phyloP scores from a whole-genome alignment of 75 land plant species.

The Pseudotsuga menziesii region DNA sequence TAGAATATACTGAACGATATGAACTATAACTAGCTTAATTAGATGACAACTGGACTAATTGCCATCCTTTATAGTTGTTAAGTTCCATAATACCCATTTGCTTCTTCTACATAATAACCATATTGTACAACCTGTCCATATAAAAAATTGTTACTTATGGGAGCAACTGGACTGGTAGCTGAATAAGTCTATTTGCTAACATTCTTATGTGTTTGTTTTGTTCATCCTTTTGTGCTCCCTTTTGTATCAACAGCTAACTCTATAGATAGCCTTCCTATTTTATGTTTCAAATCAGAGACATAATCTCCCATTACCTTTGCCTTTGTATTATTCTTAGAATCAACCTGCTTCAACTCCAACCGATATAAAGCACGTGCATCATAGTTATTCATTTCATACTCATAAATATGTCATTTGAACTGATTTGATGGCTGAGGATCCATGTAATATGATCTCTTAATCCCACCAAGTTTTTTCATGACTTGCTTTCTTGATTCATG shows the following conservation, averaged over 20 bases:
- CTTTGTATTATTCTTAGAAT: conserved; percentile 62
- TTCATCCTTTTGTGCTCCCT: conserved; percentile 29
- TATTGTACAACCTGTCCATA: conserved; percentile 22
- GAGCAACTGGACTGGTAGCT: conserved; percentile 12
- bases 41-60: no score
- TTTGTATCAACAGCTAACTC: conserved; percentile 38
- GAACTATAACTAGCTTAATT: no score
- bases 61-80: no score
- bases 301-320: conserved; percentile 53
- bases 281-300: conserved; percentile 73
- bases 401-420: conserved; percentile 90
- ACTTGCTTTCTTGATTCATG: conserved; percentile 97
- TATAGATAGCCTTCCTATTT: conserved; percentile 72
- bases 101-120: conserved; percentile 26
- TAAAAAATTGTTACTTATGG: conserved; percentile 14
- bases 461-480: conserved; percentile 81
- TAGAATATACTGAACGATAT: no score
- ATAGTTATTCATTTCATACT: conserved; percentile 76
- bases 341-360: conserved; percentile 81
- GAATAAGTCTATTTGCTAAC: conserved; percentile 12
- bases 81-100: conserved; percentile 21
- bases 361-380: conserved; percentile 84
- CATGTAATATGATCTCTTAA: conserved; percentile 96
- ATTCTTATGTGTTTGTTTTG: conserved; percentile 24
- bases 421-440: conserved; percentile 80